Evolutionary conservation across 2,329 filamentous ascomycete species (phyloP), one percentile per base, ranked within the genome.

Genomic region (Neonectria hederae): DNA sequence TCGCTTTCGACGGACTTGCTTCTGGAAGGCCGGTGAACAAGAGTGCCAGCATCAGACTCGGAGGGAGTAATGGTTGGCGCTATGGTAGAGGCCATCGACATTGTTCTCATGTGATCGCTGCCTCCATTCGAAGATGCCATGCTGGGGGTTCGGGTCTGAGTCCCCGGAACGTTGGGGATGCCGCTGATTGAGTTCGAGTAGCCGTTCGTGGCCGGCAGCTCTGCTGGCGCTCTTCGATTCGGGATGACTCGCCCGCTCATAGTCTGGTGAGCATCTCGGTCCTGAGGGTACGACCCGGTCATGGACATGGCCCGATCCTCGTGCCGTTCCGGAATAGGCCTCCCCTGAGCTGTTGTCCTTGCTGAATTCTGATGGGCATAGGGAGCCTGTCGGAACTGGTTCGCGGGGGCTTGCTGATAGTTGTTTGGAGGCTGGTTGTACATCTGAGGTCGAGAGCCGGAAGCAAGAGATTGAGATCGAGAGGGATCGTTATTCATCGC

Each of bases 231-330:
- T 73, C 81, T 83, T 84, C 79, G 87, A 73, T 90, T 92, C 3
- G 96, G 96, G 69, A 99, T 97, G 21, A 97, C 86, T 70, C 96
- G 88, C 52, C 96, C 96, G 76, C 92, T 97, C 88, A 95, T 97
- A 6, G 94, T 97, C 79, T 97, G 95, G 77, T 96, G 91, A 48
- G 94, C 84, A 73, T 92, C 91, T 65, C 87, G 86, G 71, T 97
- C 93, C 58, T 91, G 85, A 3, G 93, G 77, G 65, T 82, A 84
- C 21, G 78, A 92, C 10, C 92, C 93, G 5, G 91, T 96, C 90
- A 99, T 91, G 49, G 95, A 97, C 96, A 98, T 98, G 67, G 96
- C 90, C 62, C 96, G 89, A 78, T 98, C 95, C 73, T 97, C 93
- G 66, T 94, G 92, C 58, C 95, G 89, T 76, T 97, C 94, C 1